Conservation (phyloP, 2,329 filamentous ascomycete species). For the Coniella vitis region DNA sequence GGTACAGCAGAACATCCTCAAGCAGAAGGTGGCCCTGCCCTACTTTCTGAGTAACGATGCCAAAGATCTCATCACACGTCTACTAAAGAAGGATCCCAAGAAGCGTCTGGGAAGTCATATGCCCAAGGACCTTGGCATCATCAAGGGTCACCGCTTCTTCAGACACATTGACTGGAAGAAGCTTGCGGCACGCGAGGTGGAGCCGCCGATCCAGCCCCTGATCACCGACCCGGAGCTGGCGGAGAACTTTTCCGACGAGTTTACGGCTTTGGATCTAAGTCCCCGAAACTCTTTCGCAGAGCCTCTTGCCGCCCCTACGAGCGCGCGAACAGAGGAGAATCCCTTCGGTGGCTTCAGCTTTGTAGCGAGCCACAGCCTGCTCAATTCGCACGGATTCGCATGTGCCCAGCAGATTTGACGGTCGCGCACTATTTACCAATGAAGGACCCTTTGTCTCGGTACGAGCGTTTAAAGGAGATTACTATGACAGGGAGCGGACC, state of each 20-base stretch:
- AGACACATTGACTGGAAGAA: constrained; percentile 92
- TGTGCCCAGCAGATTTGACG: constrained; percentile 4
- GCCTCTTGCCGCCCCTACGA: constrained; percentile 27
- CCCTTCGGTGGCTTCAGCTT: constrained; percentile 60
- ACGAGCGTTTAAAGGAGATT: not conserved
- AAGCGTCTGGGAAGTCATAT: constrained; percentile 86
- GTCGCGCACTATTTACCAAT: not conserved
- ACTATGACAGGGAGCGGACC: not conserved
- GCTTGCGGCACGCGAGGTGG: constrained; percentile 72
- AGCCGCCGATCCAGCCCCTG: constrained; percentile 84
- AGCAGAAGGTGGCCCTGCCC: constrained; percentile 80
- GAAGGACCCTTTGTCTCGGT: not conserved
- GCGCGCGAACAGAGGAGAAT: constrained; percentile 39
- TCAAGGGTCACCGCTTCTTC: constrained; percentile 96
- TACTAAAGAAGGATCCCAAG: constrained; percentile 84
- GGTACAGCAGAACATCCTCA: constrained; percentile 92
- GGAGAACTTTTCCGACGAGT: constrained; percentile 93
- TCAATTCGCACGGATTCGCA: constrained; percentile 14
- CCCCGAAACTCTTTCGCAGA: constrained; percentile 37
- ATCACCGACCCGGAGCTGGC: constrained; percentile 94
- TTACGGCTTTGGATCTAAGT: constrained; percentile 78
- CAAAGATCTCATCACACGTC: constrained; percentile 84
- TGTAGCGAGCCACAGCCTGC: constrained; percentile 50
- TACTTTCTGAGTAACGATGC: constrained; percentile 89
- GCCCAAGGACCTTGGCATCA: constrained; percentile 75